phyloP scores from a whole-genome alignment of 345 rosid species.

The Clarkia xantiana region DNA sequence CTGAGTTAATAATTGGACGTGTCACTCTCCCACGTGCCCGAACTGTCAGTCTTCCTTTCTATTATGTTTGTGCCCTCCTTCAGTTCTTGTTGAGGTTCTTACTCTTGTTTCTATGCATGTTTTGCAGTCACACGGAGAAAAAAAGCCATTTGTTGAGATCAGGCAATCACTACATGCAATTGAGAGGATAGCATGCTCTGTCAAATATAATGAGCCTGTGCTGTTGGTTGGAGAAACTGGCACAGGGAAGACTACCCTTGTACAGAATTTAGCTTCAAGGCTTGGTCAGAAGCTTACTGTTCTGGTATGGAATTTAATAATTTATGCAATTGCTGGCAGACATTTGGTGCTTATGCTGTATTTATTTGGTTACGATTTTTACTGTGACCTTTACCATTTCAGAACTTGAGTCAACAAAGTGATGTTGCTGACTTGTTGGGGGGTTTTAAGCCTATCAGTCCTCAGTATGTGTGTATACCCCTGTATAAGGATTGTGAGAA shows the following conservation, averaged over 20 bases:
- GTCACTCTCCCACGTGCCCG: conserved; percentile 39
- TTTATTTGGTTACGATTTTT: not conserved
- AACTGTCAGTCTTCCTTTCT: conserved; percentile 8
- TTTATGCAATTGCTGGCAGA: too few relatives aligned
- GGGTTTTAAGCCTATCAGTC: conserved; percentile 87
- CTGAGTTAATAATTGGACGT: conserved; percentile 56
- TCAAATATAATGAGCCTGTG: conserved; percentile 77
- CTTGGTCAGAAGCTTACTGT: conserved; percentile 80
- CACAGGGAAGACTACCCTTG: conserved; percentile 94
- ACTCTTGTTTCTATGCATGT: conserved; percentile 12
- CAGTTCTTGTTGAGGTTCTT: conserved; percentile 8
- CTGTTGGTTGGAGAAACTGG: conserved; percentile 99
- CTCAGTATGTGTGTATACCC: conserved; percentile 49
- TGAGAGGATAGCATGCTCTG: conserved; percentile 78
- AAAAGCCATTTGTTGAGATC: conserved; percentile 50
- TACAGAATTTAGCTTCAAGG: conserved; percentile 70
- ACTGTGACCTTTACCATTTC: conserved; percentile 11
- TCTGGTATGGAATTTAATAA: conserved; percentile 35
- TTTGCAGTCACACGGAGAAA: conserved; percentile 38
- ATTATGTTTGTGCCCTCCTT: conserved; percentile 21
- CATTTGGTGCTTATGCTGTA: not conserved
- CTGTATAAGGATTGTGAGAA: conserved; percentile 54
- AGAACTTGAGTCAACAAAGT: conserved; percentile 98
- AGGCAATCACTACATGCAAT: conserved; percentile 59
- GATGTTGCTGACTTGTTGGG: conserved; percentile 89